Conservation (phyloP, 2,329 filamentous ascomycete genomes). For the Saccharata proteae region DNA sequence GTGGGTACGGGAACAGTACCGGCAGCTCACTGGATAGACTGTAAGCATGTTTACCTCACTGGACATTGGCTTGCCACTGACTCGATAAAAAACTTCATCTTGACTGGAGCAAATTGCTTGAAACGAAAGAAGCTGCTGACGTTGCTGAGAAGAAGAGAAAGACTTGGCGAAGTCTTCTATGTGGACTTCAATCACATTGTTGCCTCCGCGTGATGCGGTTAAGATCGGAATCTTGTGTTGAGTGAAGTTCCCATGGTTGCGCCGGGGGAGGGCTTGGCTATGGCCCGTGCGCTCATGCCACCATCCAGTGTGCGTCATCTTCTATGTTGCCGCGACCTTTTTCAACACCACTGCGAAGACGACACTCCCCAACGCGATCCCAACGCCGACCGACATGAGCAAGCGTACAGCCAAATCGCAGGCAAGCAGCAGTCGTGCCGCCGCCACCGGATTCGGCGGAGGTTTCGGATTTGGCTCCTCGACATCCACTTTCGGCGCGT, state of each 20-base stretch:
- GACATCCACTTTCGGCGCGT: constrained; percentile 30
- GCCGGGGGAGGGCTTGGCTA: too few relatives aligned
- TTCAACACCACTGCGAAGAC: not conserved
- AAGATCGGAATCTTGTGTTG: too few relatives aligned
- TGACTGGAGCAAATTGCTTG: too few relatives aligned
- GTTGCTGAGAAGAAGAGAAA: too few relatives aligned
- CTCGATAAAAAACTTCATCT: constrained; percentile 73
- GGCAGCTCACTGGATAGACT: constrained; percentile 46
- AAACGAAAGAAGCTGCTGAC: too few relatives aligned
- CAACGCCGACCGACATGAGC: constrained; percentile 35
- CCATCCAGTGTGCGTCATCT: constrained; percentile 3
- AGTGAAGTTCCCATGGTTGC: too few relatives aligned
- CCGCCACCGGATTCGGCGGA: constrained; percentile 30
- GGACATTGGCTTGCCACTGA: constrained; percentile 32
- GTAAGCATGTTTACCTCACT: constrained; percentile 1
- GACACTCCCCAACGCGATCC: constrained; percentile 1
- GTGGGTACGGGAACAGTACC: constrained; percentile 62
- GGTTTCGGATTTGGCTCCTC: constrained; percentile 28
- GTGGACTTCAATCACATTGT: too few relatives aligned
- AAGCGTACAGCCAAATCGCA: constrained; percentile 50
- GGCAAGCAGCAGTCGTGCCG: constrained; percentile 51
- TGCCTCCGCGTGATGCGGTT: too few relatives aligned
- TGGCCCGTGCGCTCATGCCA: too few relatives aligned
- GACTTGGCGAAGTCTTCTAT: too few relatives aligned
- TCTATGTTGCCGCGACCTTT: constrained; percentile 4